These are phyloP conservation scores for Globisporangium mamillatum DNA, from an alignment of 352 stramenopile genomes.

Conservation along the genomic window DNA sequence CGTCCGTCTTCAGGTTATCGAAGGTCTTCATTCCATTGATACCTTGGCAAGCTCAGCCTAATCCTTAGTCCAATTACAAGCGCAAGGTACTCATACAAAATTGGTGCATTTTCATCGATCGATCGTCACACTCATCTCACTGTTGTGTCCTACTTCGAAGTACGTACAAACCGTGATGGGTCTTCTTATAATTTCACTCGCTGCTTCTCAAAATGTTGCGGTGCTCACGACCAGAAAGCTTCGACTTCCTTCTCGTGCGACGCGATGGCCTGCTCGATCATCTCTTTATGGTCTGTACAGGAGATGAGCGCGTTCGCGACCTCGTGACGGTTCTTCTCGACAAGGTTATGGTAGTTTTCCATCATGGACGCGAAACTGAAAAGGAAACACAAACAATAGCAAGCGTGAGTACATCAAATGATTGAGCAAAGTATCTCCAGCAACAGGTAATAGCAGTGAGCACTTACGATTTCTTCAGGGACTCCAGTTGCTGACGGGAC, in stretches of 20 bases:
- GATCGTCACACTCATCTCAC: constrained; percentile 2
- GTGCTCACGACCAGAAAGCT: constrained; percentile 42
- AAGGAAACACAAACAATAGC: constrained; percentile 13
- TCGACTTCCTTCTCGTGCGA: constrained; percentile 57
- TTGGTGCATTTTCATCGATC: background rate
- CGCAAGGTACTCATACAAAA: constrained; percentile 13
- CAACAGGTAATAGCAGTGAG: background rate
- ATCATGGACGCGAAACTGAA: constrained; percentile 46
- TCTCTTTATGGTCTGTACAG: constrained; percentile 68
- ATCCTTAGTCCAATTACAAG: background rate
- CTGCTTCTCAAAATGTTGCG: background rate
- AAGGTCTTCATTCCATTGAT: background rate
- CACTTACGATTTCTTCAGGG: constrained; percentile 59
- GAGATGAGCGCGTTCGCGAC: constrained; percentile 57
- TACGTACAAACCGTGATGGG: background rate
- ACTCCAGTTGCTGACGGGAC: constrained; percentile 37
- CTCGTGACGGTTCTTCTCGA: constrained; percentile 62
- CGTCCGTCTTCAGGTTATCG: background rate
- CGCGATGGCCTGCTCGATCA: constrained; percentile 53
- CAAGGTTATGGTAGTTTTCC: constrained; percentile 41
- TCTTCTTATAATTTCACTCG: background rate
- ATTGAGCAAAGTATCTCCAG: background rate
- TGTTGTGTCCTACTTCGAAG: background rate
- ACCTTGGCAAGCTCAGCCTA: background rate
- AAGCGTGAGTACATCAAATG: constrained; percentile 9